Evolutionary conservation across 73 alveolate species (phyloP).

Genomic region (Symbiodinium natans): DNA sequence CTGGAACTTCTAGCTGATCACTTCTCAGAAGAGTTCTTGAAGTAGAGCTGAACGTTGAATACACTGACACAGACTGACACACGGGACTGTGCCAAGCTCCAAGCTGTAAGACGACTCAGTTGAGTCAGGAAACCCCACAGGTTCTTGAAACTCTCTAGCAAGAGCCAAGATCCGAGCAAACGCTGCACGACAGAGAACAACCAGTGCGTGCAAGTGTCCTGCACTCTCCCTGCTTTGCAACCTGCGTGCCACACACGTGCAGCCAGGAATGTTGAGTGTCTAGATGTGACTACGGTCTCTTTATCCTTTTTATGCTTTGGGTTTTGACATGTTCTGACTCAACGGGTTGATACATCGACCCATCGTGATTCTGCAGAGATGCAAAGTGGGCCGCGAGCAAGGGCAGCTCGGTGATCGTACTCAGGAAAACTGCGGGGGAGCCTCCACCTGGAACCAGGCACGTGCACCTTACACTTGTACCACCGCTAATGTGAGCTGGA

Average conservation of each 20-base stretch:
- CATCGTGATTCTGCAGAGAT: background rate
- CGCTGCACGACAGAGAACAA: slow-evolving; percentile 8
- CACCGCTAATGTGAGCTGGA: background rate
- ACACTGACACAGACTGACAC: no score
- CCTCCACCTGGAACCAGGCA: no score
- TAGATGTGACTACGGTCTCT: no score
- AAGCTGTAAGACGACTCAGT: background rate
- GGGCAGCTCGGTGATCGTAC: background rate
- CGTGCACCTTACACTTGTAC: no score
- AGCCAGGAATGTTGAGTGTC: background rate
- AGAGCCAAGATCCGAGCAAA: background rate
- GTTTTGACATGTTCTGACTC: no score
- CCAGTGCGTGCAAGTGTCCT: slow-evolving; percentile 1
- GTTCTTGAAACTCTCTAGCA: background rate
- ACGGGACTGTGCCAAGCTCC: no score
- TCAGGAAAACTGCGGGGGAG: background rate
- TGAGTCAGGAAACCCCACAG: slow-evolving; percentile 26
- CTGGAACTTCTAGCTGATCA: no score
- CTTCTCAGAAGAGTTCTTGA: no score
- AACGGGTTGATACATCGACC: no score
- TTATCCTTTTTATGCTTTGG: no score
- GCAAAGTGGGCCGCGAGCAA: background rate
- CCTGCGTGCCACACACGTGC: no score
- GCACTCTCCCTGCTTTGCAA: background rate
- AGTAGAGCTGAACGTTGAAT: no score